Evolutionary conservation across 2,329 filamentous ascomycete species (phyloP), one percentile per base, ranked within the genome.

Genomic region (Pyrenochaeta sp.): DNA sequence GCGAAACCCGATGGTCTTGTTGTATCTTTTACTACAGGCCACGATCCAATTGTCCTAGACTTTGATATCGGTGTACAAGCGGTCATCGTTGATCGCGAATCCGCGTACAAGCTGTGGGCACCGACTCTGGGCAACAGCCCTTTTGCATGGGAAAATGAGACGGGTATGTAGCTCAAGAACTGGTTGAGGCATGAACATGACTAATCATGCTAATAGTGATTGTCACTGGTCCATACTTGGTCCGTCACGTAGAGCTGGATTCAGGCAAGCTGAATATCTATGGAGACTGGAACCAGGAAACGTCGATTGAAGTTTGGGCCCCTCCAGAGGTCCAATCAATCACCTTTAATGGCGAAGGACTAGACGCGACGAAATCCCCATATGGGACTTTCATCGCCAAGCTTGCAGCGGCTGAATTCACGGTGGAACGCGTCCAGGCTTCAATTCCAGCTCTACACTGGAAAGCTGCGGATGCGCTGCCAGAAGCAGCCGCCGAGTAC

Each of bases 361-460:
- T 78, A 5, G 7, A 61, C 28, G 68, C 71, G 14, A 59, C 44
- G 51, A 68, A 62, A 48, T 77, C 55, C 24, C 68, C 39, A 0
- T 80, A 79, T 34, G 76, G 76, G 4, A n/a, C n/a, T n/a, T n/a
- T n/a, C n/a, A n/a, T n/a, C n/a, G 76, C 75, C 24, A 63, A 80
- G 1, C 71, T 65, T 9, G 76, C 72, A 2, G 48, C 60, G 1
- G 72, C 75, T 2, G 48, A 64, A 4, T 76, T 76, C n/a, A 63
- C 69, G 2, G 63, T 72, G 39, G 48, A 69, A 19, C 65, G 73
- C 5, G 58, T 55, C 1, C 64, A 81, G n/a, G 60, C 56, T 0
- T 65, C 82, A 0, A 80, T 81, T 3, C 35, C 59, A 3, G 60
- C 83, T 3, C 67, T 60, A 2, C 58, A 64, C 6, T 83, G 81